phyloP scores from a whole-genome alignment of 352 stramenopile genomes.

The Sclerospora graminicola region DNA sequence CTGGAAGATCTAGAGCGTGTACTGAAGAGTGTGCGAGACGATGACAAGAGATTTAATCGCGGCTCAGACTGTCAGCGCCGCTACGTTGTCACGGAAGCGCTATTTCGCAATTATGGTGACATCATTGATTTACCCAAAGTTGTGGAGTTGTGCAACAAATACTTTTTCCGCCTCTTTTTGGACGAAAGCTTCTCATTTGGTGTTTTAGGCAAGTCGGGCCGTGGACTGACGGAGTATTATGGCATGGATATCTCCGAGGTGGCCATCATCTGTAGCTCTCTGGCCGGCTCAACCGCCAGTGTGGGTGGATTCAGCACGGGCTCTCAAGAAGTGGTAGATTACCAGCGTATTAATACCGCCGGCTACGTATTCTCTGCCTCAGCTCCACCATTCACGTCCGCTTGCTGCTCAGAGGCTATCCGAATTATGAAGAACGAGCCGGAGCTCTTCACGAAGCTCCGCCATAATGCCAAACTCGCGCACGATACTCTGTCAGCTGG shows the following conservation, averaged over 20 bases:
- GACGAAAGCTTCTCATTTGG: slow-evolving; percentile 92
- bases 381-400: slow-evolving; percentile 92
- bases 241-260: slow-evolving; percentile 65
- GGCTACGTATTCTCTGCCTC: slow-evolving; percentile 99
- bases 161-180: slow-evolving; percentile 80
- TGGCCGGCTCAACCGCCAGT: slow-evolving; percentile 89
- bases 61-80: slow-evolving; percentile 84
- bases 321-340: slow-evolving; percentile 94
- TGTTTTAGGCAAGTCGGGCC: slow-evolving; percentile 87
- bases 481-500: slow-evolving; percentile 38
- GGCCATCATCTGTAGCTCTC: slow-evolving; percentile 92
- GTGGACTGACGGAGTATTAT: slow-evolving; percentile 81
- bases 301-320: slow-evolving; percentile 96
- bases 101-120: slow-evolving; percentile 97
- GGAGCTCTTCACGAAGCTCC: slow-evolving; percentile 56
- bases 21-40: slow-evolving; percentile 75
- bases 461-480: slow-evolving; percentile 49
- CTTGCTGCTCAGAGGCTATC: slow-evolving; percentile 80
- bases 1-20: slow-evolving; percentile 92
- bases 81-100: slow-evolving; percentile 96
- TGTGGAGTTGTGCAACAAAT: slow-evolving; percentile 86
- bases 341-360: slow-evolving; percentile 95
- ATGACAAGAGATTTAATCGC: slow-evolving; percentile 83
- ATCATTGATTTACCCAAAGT: slow-evolving; percentile 91
- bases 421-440: slow-evolving; percentile 76